These are phyloP conservation scores for Thalassiosira allenii DNA, from an alignment of 352 stramenopile species.

Conservation along the genomic window DNA sequence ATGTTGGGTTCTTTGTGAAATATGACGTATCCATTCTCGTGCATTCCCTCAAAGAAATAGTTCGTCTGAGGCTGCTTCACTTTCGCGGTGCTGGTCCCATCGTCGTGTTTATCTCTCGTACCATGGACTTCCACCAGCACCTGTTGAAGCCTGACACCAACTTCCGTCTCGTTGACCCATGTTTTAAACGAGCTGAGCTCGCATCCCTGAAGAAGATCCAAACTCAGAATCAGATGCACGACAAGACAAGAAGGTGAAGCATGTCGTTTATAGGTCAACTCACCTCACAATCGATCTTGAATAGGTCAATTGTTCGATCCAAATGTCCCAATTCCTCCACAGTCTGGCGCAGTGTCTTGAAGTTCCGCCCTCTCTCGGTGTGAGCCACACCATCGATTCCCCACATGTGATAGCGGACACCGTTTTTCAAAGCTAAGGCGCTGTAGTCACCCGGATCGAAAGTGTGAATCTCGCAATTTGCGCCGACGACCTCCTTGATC, in stretches of 20 bases:
- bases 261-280: constrained; percentile 51
- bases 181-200: too few relatives aligned
- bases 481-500: constrained; percentile 43
- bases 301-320: constrained; percentile 68
- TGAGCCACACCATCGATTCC: too few relatives aligned
- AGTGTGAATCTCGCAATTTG: constrained; percentile 55
- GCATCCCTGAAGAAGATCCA: too few relatives aligned
- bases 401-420: too few relatives aligned
- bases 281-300: constrained; percentile 63
- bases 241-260: constrained; percentile 60
- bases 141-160: too few relatives aligned
- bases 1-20: constrained; percentile 62
- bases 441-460: too few relatives aligned
- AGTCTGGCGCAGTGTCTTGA: constrained; percentile 61
- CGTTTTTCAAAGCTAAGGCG: too few relatives aligned
- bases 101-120: too few relatives aligned
- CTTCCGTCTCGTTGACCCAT: too few relatives aligned
- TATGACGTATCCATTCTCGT: constrained; percentile 61
- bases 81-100: constrained; percentile 39
- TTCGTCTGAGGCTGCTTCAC: background rate
- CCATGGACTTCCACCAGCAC: too few relatives aligned
- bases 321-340: constrained; percentile 64
- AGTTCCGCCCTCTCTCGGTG: too few relatives aligned
- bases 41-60: constrained; percentile 58
- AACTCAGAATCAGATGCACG: too few relatives aligned